These are phyloP conservation scores for Austroboletus festivus DNA, from an alignment of 768 basidiomycete genomes.

Conservation along the genomic window DNA sequence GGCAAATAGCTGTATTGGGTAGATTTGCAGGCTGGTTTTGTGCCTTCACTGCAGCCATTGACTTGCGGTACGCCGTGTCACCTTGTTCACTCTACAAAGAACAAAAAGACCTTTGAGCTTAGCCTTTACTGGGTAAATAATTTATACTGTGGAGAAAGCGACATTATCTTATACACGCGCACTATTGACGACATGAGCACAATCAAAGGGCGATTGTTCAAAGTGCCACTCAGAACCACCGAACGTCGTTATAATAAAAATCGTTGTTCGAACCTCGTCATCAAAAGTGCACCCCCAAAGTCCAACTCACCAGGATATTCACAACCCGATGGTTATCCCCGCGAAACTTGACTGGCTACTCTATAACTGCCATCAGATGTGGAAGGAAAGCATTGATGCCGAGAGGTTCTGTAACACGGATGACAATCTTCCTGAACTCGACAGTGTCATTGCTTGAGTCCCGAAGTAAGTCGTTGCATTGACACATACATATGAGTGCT, in stretches of 20 bases:
- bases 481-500: not conserved
- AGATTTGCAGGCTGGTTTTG: not conserved
- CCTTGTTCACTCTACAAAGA: not conserved
- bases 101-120: constrained; percentile 1
- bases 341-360: not conserved
- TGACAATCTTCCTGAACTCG: not conserved
- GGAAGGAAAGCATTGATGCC: not conserved
- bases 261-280: too few relatives aligned
- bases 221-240: not conserved
- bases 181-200: too few relatives aligned
- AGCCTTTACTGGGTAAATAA: too few relatives aligned
- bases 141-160: too few relatives aligned
- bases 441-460: not conserved
- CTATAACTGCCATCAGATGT: not conserved
- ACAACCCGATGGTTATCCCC: not conserved
- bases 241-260: too few relatives aligned
- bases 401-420: not conserved
- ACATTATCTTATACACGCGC: too few relatives aligned
- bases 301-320: too few relatives aligned
- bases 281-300: too few relatives aligned
- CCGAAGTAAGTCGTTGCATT: not conserved
- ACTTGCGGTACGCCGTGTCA: not conserved
- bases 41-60: too few relatives aligned
- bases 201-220: not conserved
- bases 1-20: not conserved